phyloP scores from a whole-genome alignment of 2,329 filamentous ascomycete genomes.

The Colletotrichum acutatum region DNA sequence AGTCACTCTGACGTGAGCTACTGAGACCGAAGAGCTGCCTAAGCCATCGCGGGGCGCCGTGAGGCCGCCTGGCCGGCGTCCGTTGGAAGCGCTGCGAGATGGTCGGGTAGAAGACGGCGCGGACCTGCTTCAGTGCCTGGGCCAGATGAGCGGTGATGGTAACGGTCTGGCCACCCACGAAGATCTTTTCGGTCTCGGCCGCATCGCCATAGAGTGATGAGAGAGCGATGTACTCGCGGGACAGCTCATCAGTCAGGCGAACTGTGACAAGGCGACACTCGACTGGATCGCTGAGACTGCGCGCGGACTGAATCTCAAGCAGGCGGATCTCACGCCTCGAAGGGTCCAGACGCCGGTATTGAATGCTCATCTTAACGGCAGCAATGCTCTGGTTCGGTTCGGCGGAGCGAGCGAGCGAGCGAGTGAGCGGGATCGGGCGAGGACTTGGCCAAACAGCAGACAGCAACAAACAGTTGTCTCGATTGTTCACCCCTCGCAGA shows the following conservation, averaged over 20 bases:
- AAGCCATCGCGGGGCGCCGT: constrained; percentile 38
- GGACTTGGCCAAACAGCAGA: background rate
- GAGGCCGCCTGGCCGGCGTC: constrained; percentile 28
- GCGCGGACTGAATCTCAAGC: constrained; percentile 45
- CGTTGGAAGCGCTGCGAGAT: constrained; percentile 37
- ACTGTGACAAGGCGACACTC: constrained; percentile 47
- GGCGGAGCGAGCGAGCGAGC: background rate
- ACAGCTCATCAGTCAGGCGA: constrained; percentile 39
- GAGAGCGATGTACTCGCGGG: constrained; percentile 43
- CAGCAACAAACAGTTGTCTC: background rate
- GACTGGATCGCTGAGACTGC: constrained; percentile 42
- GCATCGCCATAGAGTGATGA: constrained; percentile 45
- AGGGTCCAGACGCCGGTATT: constrained; percentile 38
- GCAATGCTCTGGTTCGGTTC: background rate
- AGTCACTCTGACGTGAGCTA: constrained; percentile 28
- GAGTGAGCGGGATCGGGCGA: no score
- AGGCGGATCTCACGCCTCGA: constrained; percentile 45
- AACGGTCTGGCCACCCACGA: constrained; percentile 41
- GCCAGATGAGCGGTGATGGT: constrained; percentile 43
- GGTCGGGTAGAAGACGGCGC: constrained; percentile 46
- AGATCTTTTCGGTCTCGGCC: constrained; percentile 43
- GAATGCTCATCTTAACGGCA: constrained; percentile 18
- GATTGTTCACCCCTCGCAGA: background rate
- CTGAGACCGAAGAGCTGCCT: constrained; percentile 35
- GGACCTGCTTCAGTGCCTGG: constrained; percentile 45